Evolutionary conservation across 2,329 filamentous ascomycete species (phyloP), one percentile per base, ranked within the genome.

Genomic region (Talaromyces funiculosus): DNA sequence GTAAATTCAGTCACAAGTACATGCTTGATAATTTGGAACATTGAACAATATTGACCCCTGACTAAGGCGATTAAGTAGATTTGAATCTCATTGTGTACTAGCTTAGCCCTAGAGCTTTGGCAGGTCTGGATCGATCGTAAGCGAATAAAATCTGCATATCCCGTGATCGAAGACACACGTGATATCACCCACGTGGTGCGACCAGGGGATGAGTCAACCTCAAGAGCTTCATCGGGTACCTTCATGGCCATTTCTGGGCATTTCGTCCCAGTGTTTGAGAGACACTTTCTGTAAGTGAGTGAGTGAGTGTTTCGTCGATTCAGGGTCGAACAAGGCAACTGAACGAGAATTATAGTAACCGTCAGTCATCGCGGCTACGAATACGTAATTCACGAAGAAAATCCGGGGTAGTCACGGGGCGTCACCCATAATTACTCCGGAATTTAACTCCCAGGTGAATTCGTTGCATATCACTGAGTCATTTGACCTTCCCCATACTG

Each of bases 341-440:
- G 42, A 14, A 45, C 12, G 42, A 45, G 22, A 45, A 45, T 14
- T n/a, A 26, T 9, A 3, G 18, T 16, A 26, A 42, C 20, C 12
- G 18, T 20, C 8, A 18, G 12, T 45, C 26, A 18, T 51, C 26
- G 20, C 26, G 47, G 47, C 29, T 51, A 51, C 7, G 14, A 24
- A 26, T 51, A 51, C 47, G 29, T 51, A 51, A 51, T 20, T 26
- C 47, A 51, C 47, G 47, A 51, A 51, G 29, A 51, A 51, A 51
- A 51, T 51, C 47, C 47, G 47, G 47, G 47, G 47, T 51, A 51
- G 20, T 51, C 29, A 47, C 43, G 47, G 22, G 29, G 29, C 47
- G 33, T 51, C 29, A 22, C 29, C 47, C 33, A 20, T 51, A 51
- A 51, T 29, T 29, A 29, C 14, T 29, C 24, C 43, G 24, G 43